These are phyloP conservation scores for Fusarium goolgardi DNA, from an alignment of 2,329 filamentous ascomycete species.

Conservation along the genomic window DNA sequence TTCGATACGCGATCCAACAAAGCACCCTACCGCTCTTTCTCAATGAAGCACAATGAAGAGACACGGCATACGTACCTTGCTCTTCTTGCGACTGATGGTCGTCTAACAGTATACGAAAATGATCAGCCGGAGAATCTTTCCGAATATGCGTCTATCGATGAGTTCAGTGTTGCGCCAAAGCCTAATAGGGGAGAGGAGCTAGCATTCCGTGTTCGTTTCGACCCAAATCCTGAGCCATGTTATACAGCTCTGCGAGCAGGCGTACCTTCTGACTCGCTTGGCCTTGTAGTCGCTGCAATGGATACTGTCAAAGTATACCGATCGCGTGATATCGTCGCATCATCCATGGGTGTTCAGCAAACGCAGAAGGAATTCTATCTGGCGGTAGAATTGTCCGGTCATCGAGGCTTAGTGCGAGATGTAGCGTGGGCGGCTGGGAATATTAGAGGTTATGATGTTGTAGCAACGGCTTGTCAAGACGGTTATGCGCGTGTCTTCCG, in stretches of 20 bases:
- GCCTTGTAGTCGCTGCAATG: conserved; percentile 88
- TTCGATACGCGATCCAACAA: conserved; percentile 69
- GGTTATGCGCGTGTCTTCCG: conserved; percentile 91
- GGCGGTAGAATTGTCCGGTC: conserved; percentile 78
- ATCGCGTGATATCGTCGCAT: conserved; percentile 70
- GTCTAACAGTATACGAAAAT: conserved; percentile 84
- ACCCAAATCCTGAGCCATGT: conserved; percentile 86
- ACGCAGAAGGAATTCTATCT: conserved; percentile 85
- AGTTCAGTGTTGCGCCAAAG: conserved; percentile 77
- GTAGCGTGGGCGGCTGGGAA: conserved; percentile 94
- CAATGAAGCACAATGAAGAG: conserved; percentile 84
- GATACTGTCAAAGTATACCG: conserved; percentile 85
- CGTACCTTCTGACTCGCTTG: conserved; percentile 81
- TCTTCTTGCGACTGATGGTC: conserved; percentile 83
- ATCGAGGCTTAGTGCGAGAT: conserved; percentile 83
- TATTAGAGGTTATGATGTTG: conserved; percentile 87
- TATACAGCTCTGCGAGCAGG: conserved; percentile 82
- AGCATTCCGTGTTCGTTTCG: conserved; percentile 86
- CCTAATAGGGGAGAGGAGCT: conserved; percentile 86
- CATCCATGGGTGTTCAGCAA: conserved; percentile 62
- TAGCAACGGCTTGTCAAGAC: conserved; percentile 94
- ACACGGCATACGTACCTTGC: conserved; percentile 85
- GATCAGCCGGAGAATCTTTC: conserved; percentile 83
- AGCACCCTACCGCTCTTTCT: conserved; percentile 80
- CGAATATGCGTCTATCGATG: conserved; percentile 80